phyloP scores from a whole-genome alignment of 306 rosid genomes.

The barrel medic (Medicago truncatula) region DNA sequence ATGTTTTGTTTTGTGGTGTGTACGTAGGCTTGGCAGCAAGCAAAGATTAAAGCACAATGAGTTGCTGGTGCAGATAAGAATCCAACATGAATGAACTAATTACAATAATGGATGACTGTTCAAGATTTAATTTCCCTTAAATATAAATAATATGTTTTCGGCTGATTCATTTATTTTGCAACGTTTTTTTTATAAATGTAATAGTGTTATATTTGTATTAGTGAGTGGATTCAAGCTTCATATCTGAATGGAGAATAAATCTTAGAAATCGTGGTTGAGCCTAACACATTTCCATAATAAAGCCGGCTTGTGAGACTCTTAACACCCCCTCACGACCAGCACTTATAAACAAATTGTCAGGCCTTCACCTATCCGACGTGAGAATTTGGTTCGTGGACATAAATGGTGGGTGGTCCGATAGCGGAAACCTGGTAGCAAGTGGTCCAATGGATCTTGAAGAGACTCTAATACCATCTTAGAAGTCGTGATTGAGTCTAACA shows the following conservation, averaged over 20 bases:
- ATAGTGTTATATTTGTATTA: background rate
- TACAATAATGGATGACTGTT: slow-evolving; percentile 3
- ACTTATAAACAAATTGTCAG: too few relatives aligned
- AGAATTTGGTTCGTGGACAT: too few relatives aligned
- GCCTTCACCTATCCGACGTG: too few relatives aligned
- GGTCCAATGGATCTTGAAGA: too few relatives aligned
- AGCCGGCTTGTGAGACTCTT: too few relatives aligned
- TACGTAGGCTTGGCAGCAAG: slow-evolving; percentile 54
- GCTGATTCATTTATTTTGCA: background rate
- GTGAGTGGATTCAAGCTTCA: slow-evolving; percentile 5
- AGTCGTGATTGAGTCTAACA: too few relatives aligned
- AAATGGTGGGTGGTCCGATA: too few relatives aligned
- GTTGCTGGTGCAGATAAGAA: slow-evolving; percentile 64
- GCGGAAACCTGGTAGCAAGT: too few relatives aligned
- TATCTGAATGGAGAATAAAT: background rate
- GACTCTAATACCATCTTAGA: too few relatives aligned
- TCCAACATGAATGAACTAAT: slow-evolving; percentile 69
- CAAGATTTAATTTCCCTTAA: slow-evolving; percentile 18
- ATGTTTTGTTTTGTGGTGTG: slow-evolving; percentile 1
- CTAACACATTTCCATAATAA: too few relatives aligned
- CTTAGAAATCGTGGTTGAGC: too few relatives aligned
- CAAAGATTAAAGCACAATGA: slow-evolving; percentile 55
- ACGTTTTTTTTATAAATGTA: slow-evolving; percentile 23
- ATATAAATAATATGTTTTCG: slow-evolving; percentile 36
- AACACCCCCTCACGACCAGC: too few relatives aligned